phyloP scores from a whole-genome alignment of 768 basidiomycete species.

The Pulveroboletus sp. region DNA sequence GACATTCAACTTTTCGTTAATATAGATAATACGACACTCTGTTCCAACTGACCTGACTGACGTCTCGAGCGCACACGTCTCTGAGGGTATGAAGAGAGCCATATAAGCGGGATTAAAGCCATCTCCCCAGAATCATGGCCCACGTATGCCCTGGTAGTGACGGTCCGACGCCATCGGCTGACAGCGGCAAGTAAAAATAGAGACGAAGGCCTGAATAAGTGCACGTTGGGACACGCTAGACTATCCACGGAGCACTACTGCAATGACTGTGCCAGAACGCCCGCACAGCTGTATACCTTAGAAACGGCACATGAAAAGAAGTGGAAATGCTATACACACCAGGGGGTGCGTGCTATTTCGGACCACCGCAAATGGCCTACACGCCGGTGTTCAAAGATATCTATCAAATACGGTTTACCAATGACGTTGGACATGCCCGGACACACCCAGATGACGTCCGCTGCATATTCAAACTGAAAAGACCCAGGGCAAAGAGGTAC shows the following conservation, averaged over 20 bases:
- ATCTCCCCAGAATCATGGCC: not conserved
- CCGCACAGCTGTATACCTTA: not conserved
- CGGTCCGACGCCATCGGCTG: not conserved
- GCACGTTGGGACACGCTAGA: not conserved
- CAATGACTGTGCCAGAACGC: not conserved
- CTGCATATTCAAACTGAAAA: too few relatives aligned
- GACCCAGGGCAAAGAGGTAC: not conserved
- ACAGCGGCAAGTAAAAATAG: conserved; percentile 1
- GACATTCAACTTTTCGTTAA: conserved; percentile 3
- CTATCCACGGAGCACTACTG: not conserved
- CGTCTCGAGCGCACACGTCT: conserved; percentile 3
- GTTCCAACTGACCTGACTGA: not conserved
- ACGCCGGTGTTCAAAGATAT: too few relatives aligned
- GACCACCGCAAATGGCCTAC: too few relatives aligned
- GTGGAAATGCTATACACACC: too few relatives aligned
- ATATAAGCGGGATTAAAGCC: conserved; percentile 1
- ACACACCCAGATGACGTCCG: not conserved
- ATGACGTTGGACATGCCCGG: not conserved
- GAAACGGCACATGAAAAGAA: not conserved
- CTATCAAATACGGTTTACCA: too few relatives aligned
- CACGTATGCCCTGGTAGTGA: conserved; percentile 1
- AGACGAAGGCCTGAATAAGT: not conserved
- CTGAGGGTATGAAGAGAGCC: conserved; percentile 6
- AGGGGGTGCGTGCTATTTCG: not conserved
- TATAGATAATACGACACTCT: not conserved